phyloP scores from a whole-genome alignment of 2,329 filamentous ascomycete species.

The Trichoderma pleuroti region DNA sequence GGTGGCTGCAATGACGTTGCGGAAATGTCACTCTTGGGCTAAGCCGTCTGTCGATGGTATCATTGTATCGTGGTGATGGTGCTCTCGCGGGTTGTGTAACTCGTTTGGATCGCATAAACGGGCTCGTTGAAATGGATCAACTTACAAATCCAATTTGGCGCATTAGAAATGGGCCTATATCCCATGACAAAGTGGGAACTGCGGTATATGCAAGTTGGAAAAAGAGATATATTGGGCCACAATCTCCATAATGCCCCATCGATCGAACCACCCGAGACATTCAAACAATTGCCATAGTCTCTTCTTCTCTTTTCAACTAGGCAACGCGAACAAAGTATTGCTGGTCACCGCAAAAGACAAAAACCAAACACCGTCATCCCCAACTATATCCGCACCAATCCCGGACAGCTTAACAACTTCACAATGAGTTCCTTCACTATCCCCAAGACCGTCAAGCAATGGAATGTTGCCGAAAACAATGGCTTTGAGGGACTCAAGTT shows the following conservation, averaged over 20 bases:
- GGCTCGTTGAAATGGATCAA: neutral
- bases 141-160: neutral
- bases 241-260: neutral
- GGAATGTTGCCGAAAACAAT: constrained; percentile 43
- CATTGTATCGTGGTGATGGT: neutral
- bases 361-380: neutral
- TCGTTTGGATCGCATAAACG: neutral
- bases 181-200: neutral
- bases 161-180: neutral
- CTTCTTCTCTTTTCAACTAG: neutral
- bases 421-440: constrained; percentile 1
- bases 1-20: neutral
- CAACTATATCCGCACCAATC: neutral
- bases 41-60: neutral
- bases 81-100: neutral
- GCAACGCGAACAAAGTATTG: neutral
- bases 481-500: constrained; percentile 60
- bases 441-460: constrained; percentile 49
- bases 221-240: neutral
- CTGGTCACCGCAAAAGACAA: neutral
- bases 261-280: neutral
- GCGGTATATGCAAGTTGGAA: neutral
- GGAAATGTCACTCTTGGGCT: neutral
- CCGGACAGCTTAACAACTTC: neutral
- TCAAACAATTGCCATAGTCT: neutral